Evolutionary conservation across 202 grass and related monocot species (phyloP).

Genomic region (Bolboschoenoplectus hybrid): DNA sequence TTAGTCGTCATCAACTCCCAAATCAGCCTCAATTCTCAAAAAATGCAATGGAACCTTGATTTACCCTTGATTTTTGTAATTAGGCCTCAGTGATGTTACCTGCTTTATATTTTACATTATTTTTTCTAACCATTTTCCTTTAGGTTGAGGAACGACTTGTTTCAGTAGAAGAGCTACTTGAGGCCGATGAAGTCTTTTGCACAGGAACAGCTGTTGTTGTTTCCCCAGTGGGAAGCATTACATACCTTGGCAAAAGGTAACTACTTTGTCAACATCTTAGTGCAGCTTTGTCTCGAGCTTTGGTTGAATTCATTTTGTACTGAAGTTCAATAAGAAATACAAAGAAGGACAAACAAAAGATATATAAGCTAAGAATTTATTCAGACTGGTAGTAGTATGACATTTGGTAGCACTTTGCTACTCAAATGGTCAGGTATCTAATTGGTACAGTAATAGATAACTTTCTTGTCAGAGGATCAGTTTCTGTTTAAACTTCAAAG

Average conservation of each 20-base stretch:
- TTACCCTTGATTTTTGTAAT: neutral
- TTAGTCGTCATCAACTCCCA: neutral
- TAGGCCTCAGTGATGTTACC: neutral
- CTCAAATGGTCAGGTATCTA: neutral
- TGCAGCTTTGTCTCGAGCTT: neutral
- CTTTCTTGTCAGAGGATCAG: neutral
- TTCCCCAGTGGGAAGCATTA: conserved; percentile 90
- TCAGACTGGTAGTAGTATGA: neutral
- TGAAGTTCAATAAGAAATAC: neutral
- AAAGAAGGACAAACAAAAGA: neutral
- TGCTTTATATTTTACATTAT: conserved; percentile 10
- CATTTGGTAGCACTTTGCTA: neutral
- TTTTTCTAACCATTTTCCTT: conserved; percentile 37
- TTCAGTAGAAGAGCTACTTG: conserved; percentile 75
- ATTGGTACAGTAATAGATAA: neutral
- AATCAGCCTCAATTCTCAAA: neutral
- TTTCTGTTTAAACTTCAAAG: neutral
- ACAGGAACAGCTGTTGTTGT: conserved; percentile 88
- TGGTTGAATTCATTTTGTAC: neutral
- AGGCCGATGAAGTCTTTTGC: conserved; percentile 94
- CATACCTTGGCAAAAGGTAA: conserved; percentile 81
- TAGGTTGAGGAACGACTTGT: conserved; percentile 87
- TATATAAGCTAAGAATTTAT: neutral
- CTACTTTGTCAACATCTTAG: conserved; percentile 11
- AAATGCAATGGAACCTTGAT: neutral